phyloP scores from a whole-genome alignment of 768 basidiomycete genomes.

The Naematelia encephala region DNA sequence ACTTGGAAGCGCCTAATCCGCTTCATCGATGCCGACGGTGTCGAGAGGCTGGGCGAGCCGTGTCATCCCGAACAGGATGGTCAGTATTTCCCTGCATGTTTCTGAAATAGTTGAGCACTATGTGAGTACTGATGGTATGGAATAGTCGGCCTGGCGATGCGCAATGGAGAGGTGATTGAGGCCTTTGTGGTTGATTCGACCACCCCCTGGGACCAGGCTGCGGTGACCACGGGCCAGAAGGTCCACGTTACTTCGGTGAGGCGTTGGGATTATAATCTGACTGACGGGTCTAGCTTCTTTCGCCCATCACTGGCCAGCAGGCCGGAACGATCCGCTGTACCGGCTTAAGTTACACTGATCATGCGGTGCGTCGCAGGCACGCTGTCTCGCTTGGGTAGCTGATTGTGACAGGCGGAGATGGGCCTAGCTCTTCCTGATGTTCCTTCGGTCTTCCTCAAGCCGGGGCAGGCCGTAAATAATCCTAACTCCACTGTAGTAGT shows the following conservation, averaged over 20 bases:
- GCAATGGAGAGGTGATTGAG: slow-evolving; percentile 33
- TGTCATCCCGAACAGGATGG: too few relatives aligned
- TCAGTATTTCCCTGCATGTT: too few relatives aligned
- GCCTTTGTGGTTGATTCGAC: slow-evolving; percentile 42
- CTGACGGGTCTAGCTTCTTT: slow-evolving; percentile 38
- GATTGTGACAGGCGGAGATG: slow-evolving; percentile 22
- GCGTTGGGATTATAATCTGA: too few relatives aligned
- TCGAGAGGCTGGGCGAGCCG: too few relatives aligned
- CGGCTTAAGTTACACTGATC: slow-evolving; percentile 37
- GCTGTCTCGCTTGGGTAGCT: not conserved
- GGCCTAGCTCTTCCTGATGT: slow-evolving; percentile 38
- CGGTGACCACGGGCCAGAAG: slow-evolving; percentile 32
- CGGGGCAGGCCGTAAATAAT: slow-evolving; percentile 41
- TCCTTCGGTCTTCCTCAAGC: slow-evolving; percentile 51
- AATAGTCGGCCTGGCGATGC: slow-evolving; percentile 50
- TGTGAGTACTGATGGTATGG: too few relatives aligned
- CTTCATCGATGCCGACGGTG: too few relatives aligned
- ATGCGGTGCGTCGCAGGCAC: not conserved
- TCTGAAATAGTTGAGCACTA: too few relatives aligned
- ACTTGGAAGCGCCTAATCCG: too few relatives aligned
- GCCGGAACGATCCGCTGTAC: slow-evolving; percentile 51
- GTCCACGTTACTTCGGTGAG: too few relatives aligned
- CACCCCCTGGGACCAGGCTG: slow-evolving; percentile 39
- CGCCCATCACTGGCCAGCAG: slow-evolving; percentile 43
- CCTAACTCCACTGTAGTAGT: slow-evolving; percentile 44